phyloP scores from a whole-genome alignment of 2,329 filamentous ascomycete genomes.

The Aureobasidium vineae region DNA sequence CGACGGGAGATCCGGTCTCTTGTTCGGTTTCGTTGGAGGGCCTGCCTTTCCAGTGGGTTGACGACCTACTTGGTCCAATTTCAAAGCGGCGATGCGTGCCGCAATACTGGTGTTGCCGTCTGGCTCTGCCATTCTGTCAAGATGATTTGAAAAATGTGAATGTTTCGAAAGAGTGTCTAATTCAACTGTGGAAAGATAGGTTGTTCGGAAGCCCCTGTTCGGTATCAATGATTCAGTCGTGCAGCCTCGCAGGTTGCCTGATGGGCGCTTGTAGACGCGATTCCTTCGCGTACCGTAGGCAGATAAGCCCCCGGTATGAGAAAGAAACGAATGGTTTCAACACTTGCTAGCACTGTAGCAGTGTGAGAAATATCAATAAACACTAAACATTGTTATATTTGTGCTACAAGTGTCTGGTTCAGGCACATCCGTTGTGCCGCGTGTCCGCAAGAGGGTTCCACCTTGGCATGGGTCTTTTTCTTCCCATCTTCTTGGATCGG shows the following conservation, averaged over 20 bases:
- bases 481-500: not conserved
- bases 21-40: slow-evolving; percentile 25
- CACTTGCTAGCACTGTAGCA: not conserved
- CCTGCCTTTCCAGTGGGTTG: slow-evolving; percentile 40
- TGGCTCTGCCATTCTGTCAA: slow-evolving; percentile 27
- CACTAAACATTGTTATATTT: not conserved
- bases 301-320: not conserved
- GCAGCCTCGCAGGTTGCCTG: slow-evolving; percentile 20
- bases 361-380: not conserved
- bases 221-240: slow-evolving; percentile 2
- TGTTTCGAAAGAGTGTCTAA: not conserved
- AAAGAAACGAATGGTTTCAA: not conserved
- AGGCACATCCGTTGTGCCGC: not conserved
- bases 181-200: not conserved
- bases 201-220: not conserved
- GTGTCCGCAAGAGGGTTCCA: not conserved
- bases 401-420: not conserved
- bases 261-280: slow-evolving; percentile 22
- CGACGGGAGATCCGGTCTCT: slow-evolving; percentile 25
- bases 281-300: slow-evolving; percentile 1
- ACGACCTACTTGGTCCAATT: slow-evolving; percentile 47
- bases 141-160: not conserved
- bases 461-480: not conserved
- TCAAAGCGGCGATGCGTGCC: slow-evolving; percentile 50
- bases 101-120: slow-evolving; percentile 40